Percentiles rank a stretch among this genome's conserved stretches.
Evolutionary conservation across 352 stramenopile species (phyloP).

Genomic region (Phytopythium delawarense): DNA sequence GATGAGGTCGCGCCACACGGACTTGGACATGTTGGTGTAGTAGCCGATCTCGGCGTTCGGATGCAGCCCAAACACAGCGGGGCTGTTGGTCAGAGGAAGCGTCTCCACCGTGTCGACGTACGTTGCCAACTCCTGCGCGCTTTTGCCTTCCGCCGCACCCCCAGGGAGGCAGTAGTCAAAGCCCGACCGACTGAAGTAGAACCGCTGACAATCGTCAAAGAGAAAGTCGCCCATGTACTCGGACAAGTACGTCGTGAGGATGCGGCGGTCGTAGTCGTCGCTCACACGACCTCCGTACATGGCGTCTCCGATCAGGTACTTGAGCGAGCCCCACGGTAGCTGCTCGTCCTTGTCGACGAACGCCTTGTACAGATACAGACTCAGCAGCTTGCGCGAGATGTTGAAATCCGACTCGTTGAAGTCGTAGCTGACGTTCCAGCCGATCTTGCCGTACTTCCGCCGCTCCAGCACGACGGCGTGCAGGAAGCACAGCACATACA

Average conservation of each 20-base stretch:
- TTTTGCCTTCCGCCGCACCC: conserved; percentile 15
- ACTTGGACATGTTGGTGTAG: conserved; percentile 94
- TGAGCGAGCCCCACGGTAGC: conserved; percentile 92
- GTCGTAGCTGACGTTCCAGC: conserved; percentile 96
- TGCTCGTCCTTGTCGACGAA: conserved; percentile 91
- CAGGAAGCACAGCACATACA: conserved; percentile 95
- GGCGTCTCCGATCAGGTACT: conserved; percentile 95
- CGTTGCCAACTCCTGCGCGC: conserved; percentile 41
- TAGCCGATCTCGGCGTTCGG: conserved; percentile 97
- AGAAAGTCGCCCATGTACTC: conserved; percentile 98
- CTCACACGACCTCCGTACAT: conserved; percentile 97
- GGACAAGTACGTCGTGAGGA: conserved; percentile 91
- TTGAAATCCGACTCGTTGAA: conserved; percentile 97
- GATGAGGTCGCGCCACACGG: conserved; percentile 92
- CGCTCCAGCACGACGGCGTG: conserved; percentile 94
- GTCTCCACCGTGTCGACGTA: conserved; percentile 86
- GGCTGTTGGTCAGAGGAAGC: conserved; percentile 91
- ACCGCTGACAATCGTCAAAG: conserved; percentile 92
- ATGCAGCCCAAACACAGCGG: conserved; percentile 94
- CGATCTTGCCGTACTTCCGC: conserved; percentile 96
- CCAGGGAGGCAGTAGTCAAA: conserved; percentile 90
- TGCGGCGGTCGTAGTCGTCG: conserved; percentile 95
- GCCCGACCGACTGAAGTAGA: conserved; percentile 92
- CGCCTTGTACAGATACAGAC: conserved; percentile 92
- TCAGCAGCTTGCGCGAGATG: conserved; percentile 90